Evolutionary conservation across 2,329 filamentous ascomycete species (phyloP).

Genomic region (Phyllosticta capitalensis): DNA sequence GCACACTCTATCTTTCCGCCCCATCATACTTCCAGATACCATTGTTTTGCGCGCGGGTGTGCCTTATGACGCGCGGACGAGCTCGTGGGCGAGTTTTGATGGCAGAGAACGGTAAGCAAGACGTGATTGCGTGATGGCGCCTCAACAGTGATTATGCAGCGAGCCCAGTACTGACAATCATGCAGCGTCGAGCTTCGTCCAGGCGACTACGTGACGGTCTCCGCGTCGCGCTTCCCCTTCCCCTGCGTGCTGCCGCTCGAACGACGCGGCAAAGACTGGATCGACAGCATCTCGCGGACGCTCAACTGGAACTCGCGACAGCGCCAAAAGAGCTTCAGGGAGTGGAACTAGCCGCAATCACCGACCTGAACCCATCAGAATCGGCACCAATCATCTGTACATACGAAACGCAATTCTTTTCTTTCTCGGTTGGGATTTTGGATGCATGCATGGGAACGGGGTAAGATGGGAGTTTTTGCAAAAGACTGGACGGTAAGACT

Average conservation of each 20-base stretch:
- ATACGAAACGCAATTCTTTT: too few species aligned
- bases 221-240: slow-evolving; percentile 71
- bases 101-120: slow-evolving; percentile 61
- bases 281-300: slow-evolving; percentile 70
- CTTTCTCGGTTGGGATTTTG: too few species aligned
- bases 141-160: neutral
- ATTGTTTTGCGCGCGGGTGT: slow-evolving; percentile 88
- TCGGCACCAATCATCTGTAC: too few species aligned
- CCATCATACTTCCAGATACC: slow-evolving; percentile 93
- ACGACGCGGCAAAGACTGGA: slow-evolving; percentile 65
- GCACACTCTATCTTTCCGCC: slow-evolving; percentile 87
- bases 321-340: slow-evolving; percentile 57
- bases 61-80: slow-evolving; percentile 84
- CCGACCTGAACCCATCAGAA: neutral
- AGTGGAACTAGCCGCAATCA: slow-evolving; percentile 28
- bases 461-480: too few species aligned
- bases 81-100: slow-evolving; percentile 96
- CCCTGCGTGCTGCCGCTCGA: slow-evolving; percentile 64
- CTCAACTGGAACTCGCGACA: slow-evolving; percentile 74
- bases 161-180: neutral
- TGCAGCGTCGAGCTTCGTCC: slow-evolving; percentile 56
- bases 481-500: too few species aligned
- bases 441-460: too few species aligned
- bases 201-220: slow-evolving; percentile 78
- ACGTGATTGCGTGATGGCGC: neutral